Evolutionary conservation across 2,329 filamentous ascomycete species (phyloP).

Genomic region (Malbranchea cinnamomea): DNA sequence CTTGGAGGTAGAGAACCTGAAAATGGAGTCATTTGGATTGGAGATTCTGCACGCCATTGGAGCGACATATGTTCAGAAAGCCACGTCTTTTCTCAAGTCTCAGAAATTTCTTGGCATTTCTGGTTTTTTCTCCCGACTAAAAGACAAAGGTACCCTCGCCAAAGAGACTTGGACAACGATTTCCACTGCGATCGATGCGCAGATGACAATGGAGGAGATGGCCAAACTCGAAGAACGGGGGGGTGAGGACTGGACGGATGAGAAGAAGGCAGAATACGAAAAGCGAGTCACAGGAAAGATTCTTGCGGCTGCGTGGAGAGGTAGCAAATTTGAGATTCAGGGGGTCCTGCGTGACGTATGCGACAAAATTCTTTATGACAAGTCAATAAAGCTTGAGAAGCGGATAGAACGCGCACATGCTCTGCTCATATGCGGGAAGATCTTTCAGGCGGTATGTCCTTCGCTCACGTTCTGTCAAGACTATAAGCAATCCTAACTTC

Average conservation of each 20-base stretch:
- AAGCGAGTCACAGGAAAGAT: constrained; percentile 95
- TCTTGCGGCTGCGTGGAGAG: constrained; percentile 86
- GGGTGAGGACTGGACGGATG: constrained; percentile 95
- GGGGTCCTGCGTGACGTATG: constrained; percentile 89
- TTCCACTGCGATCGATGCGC: constrained; percentile 85
- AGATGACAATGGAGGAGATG: constrained; percentile 99
- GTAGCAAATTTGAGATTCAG: constrained; percentile 96
- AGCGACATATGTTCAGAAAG: constrained; percentile 77
- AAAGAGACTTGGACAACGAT: constrained; percentile 99
- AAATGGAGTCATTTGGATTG: constrained; percentile 97
- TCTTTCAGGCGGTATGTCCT: constrained; percentile 63
- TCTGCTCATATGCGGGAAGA: constrained; percentile 72
- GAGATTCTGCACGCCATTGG: constrained; percentile 95
- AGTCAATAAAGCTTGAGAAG: constrained; percentile 68
- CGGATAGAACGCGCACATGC: constrained; percentile 82
- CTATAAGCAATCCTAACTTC: constrained; percentile 7
- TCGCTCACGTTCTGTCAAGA: background rate
- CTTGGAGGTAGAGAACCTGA: constrained; percentile 91
- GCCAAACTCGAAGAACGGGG: constrained; percentile 86
- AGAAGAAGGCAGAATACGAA: constrained; percentile 92
- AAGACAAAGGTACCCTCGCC: constrained; percentile 90
- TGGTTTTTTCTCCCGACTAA: constrained; percentile 84
- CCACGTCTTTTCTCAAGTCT: constrained; percentile 72
- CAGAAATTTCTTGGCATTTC: constrained; percentile 95
- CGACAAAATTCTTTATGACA: constrained; percentile 67